phyloP scores from a whole-genome alignment of 2,329 filamentous ascomycete genomes.

The Aspergillus neotritici region DNA sequence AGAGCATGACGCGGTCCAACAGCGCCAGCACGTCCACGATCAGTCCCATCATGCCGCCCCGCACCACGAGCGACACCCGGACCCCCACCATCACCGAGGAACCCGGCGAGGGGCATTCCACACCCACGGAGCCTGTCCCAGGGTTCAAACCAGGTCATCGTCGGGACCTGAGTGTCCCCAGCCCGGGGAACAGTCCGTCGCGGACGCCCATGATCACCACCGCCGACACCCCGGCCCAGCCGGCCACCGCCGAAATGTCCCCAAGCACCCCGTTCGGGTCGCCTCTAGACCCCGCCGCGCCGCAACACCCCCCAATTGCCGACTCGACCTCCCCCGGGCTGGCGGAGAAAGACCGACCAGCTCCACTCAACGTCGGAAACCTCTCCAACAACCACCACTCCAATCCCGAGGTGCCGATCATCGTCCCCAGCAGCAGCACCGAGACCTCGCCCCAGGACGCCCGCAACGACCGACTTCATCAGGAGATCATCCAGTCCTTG shows the following conservation, averaged over 20 bases:
- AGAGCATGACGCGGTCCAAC: constrained; percentile 53
- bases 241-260: constrained; percentile 43
- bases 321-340: constrained; percentile 7
- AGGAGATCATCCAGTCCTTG: constrained; percentile 46
- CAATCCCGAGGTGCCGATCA: constrained; percentile 25
- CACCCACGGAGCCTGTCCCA: constrained; percentile 22
- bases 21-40: constrained; percentile 59
- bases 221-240: constrained; percentile 33
- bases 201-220: constrained; percentile 51
- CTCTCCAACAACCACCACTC: constrained; percentile 14
- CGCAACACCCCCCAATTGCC: constrained; percentile 4
- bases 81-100: constrained; percentile 56
- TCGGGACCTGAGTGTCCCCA: constrained; percentile 55
- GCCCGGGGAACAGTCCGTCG: constrained; percentile 56
- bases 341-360: constrained; percentile 18
- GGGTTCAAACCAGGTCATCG: constrained; percentile 51
- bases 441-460: constrained; percentile 34
- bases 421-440: constrained; percentile 29
- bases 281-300: constrained; percentile 9
- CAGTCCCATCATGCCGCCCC: constrained; percentile 56
- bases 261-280: constrained; percentile 32
- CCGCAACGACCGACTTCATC: constrained; percentile 41
- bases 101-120: constrained; percentile 30
- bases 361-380: constrained; percentile 30
- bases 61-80: constrained; percentile 34